A percentile compares a stretch with the other conserved stretches of the same genome.
These are phyloP conservation scores for Pseudocercospora macadamiae DNA, from an alignment of 2,329 filamentous ascomycete genomes.

Conservation along the genomic window DNA sequence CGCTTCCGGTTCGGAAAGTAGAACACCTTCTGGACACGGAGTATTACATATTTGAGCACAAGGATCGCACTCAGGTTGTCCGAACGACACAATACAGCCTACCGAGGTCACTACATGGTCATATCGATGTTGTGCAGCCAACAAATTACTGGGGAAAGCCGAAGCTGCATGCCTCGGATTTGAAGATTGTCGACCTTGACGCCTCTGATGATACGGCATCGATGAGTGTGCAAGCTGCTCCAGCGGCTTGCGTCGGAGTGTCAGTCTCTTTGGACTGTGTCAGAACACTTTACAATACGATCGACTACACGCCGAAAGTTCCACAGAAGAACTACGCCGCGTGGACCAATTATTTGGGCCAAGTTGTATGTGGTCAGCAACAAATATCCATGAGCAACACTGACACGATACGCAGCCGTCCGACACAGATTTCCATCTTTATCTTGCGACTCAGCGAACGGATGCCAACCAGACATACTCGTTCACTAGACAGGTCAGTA, in stretches of 20 bases:
- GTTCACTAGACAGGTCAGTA: conserved; percentile 51
- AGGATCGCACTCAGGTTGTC: conserved; percentile 51
- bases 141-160: conserved; percentile 48
- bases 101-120: conserved; percentile 56
- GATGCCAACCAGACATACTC: conserved; percentile 22
- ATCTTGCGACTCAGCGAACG: conserved; percentile 17
- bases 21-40: conserved; percentile 60
- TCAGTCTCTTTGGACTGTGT: conserved; percentile 56
- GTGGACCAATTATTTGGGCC: conserved; percentile 49
- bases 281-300: conserved; percentile 54
- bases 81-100: conserved; percentile 65
- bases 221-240: neutral
- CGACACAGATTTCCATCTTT: conserved; percentile 23
- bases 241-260: neutral
- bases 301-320: conserved; percentile 39
- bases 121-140: conserved; percentile 63
- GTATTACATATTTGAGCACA: conserved; percentile 57
- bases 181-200: conserved; percentile 20
- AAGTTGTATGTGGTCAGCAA: conserved; percentile 48
- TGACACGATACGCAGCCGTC: too few relatives aligned
- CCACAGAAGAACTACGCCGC: conserved; percentile 40
- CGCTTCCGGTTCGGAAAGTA: conserved; percentile 45
- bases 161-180: conserved; percentile 8
- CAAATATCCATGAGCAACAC: too few relatives aligned
- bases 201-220: neutral